Percentiles rank a stretch among this genome's conserved stretches.
phyloP scores from a whole-genome alignment of 148 eudicot species.

The Persicaria maculosa region DNA sequence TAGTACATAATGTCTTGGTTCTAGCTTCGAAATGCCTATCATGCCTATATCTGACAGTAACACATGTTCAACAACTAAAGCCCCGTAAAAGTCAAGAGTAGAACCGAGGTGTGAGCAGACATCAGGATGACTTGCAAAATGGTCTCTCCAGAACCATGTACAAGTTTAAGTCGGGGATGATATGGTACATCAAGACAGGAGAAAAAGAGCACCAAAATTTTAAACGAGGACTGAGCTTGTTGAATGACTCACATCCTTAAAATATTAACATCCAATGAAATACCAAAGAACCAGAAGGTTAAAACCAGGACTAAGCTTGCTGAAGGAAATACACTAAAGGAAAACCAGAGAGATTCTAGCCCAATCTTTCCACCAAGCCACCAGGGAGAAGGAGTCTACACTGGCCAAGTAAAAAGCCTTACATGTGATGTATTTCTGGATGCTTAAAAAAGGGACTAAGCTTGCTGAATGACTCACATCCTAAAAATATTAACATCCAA shows the following conservation, averaged over 20 bases:
- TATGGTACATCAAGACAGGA: neutral
- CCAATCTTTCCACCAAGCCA: too few relatives aligned
- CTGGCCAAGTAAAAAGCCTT: too few relatives aligned
- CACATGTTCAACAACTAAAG: neutral
- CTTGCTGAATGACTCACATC: neutral
- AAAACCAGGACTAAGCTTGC: neutral
- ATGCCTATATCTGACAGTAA: neutral
- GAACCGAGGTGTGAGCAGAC: neutral
- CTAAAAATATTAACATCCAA: neutral
- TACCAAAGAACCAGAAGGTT: neutral
- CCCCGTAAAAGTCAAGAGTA: neutral
- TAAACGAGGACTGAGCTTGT: neutral
- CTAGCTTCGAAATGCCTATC: neutral
- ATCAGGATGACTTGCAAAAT: neutral
- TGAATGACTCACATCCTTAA: neutral
- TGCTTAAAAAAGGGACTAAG: too few relatives aligned
- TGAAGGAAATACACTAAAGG: too few relatives aligned
- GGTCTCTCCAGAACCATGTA: neutral
- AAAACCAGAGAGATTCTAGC: too few relatives aligned
- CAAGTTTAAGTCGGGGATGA: neutral
- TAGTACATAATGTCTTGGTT: neutral
- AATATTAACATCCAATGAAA: neutral
- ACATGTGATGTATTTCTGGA: too few relatives aligned
- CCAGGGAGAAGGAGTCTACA: too few relatives aligned
- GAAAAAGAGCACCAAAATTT: neutral